Percentiles rank a stretch among this genome's conserved stretches.
phyloP scores from a whole-genome alignment of 2,329 filamentous ascomycete species.

The Fusarium fujikuroi region DNA sequence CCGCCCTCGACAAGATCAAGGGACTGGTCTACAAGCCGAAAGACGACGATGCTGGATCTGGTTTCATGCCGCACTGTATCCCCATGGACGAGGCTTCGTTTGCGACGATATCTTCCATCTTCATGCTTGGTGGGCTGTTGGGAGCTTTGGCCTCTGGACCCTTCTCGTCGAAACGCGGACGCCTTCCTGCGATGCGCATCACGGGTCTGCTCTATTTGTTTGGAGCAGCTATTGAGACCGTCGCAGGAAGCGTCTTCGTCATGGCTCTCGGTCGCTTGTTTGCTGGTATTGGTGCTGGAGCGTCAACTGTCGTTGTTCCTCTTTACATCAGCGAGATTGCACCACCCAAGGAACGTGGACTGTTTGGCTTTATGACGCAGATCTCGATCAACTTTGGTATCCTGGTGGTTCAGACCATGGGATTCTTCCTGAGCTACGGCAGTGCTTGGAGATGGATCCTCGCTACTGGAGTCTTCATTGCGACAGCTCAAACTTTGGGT shows the following conservation, averaged over 20 bases:
- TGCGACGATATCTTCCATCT: conserved; percentile 88
- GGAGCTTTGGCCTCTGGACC: conserved; percentile 86
- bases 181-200: conserved; percentile 79
- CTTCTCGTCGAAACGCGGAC: conserved; percentile 79
- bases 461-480: conserved; percentile 76
- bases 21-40: conserved; percentile 43
- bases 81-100: conserved; percentile 86
- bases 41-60: conserved; percentile 17
- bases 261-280: conserved; percentile 81
- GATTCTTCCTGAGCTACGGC: conserved; percentile 86
- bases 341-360: conserved; percentile 76
- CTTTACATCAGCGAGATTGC: conserved; percentile 95
- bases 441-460: conserved; percentile 87
- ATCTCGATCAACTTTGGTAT: conserved; percentile 95
- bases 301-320: conserved; percentile 90
- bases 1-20: conserved; percentile 43
- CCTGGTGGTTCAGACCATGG: conserved; percentile 81
- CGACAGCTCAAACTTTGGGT: conserved; percentile 72
- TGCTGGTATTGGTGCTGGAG: conserved; percentile 85
- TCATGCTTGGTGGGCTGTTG: conserved; percentile 86
- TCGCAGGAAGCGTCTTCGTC: conserved; percentile 73
- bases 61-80: conserved; percentile 78
- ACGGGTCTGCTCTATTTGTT: conserved; percentile 80
- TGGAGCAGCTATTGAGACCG: conserved; percentile 79
- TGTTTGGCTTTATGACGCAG: conserved; percentile 88